Base-by-base conservation (phyloP, 352 stramenopile species). In the Pythium aquatile region DNA sequence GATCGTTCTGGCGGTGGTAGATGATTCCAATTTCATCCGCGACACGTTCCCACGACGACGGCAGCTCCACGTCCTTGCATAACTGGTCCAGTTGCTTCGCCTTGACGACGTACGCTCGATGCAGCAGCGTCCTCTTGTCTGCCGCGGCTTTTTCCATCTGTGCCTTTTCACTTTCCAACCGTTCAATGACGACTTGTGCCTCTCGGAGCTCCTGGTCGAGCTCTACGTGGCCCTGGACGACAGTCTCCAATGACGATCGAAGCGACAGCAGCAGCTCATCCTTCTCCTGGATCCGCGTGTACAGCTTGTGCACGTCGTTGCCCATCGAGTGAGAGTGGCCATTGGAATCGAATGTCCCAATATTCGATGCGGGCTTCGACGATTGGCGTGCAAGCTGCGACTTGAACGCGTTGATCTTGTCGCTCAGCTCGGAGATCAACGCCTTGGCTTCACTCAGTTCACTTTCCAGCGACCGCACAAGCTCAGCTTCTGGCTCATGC, bases 61-160 rank as follows among this genome's bases (percentile, higher is more conserved):
- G 73, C 0, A 90, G 46, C 35, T 78, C 68, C n/a, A 90, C 53
- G 37, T 70, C 58, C n/a, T 58, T 71, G 54, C 81, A 90, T 1
- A 90, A 63, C 9, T 71, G 63, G 30, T 90, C 79, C 7, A 90
- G 62, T 24, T 90, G 76, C 16, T 75, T 78, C 1, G 80, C 48
- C 55, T 88, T 90, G n/a, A 88, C 75, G 1, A 73, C 55, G 16
- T 83, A 70, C 13, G 78, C 76, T 5, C 69, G 74, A 55, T 78
- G 72, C 14, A 88, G 69, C 30, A 78, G 53, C 35, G 66, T 70
- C 17, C 74, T 68, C 61, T 70, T 87, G 54, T 79, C 73, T 0
- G 60, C 58, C 9, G 78, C 57, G n/a, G 69, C 63, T 63, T 90
- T 77, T 51, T 90, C 66, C 59, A 88, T 74, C 29, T 75, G 73